Evolutionary conservation across 257 asterid genomes (phyloP), one percentile per base, ranked within the genome.

Genomic region (Asclepias syriaca): DNA sequence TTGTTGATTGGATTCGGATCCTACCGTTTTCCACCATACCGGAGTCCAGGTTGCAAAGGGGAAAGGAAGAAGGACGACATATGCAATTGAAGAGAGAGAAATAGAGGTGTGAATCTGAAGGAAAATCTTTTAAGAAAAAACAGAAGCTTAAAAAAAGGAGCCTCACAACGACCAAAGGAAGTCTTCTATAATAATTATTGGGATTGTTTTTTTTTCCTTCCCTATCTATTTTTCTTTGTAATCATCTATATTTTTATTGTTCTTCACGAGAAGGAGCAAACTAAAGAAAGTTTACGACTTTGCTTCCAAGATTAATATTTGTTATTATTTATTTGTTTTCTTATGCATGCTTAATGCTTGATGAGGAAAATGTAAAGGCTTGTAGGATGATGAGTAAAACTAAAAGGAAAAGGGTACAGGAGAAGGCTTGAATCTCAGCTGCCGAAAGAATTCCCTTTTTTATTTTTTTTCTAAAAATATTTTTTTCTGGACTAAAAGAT

Each of bases 351-450:
- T n/a, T 21, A 48, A 79, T 79, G 82, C 76, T 80, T 72, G 69
- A 43, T 51, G 32, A 61, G 69, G 68, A 32, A n/a, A 65, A 34
- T 61, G 63, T 65, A 58, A 60, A 54, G 40, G 8, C 69, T 46
- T 13, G 54, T 32, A 51, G 68, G 12, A 69, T 64, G 73, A 87
- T 80, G 92, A 76, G 57, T 63, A 80, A 65, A 84, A 80, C 83
- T 55, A 72, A 74, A 81, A 81, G 39, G 87, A 79, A 75, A 85
- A 84, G 87, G 80, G 83, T 73, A 54, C 72, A 78, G 34, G 34
- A 29, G 66, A 72, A 69, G 66, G 51, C 79, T 79, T 82, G 82
- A 85, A 88, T 82, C 82, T 75, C 57, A 34, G 71, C 78, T 77
- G 83, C 78, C 79, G 71, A 29, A 65, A 73, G 69, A 69, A 43